Evolutionary conservation across 2,329 filamentous ascomycete genomes (phyloP), one percentile per base, ranked within the genome.

Genomic region (Chrysoporthe austroafricana): DNA sequence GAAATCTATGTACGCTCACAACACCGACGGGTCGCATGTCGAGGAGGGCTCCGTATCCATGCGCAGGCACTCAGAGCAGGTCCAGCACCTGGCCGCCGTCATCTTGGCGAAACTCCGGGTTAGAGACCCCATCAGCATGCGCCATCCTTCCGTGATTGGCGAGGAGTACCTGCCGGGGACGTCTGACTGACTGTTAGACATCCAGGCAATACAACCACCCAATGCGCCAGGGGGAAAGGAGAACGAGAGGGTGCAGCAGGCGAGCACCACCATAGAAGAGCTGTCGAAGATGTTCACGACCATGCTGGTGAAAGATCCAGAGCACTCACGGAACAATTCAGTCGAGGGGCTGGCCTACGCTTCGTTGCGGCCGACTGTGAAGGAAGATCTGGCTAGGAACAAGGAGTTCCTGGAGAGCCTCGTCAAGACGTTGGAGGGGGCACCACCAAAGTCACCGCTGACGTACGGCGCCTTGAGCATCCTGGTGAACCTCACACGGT

Each of bases 341-440:
- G 88, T 98, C 65, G 96, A 99, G 79, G 96, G 95, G 6, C 83
- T 99, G 69, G 96, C 95, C 16, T 98, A 97, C 77, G 90, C 94
- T 4, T 97, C 95, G 11, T 85, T 98, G 48, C 93, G 93, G 73
- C 88, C 95, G 6, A 89, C 88, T 68, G 88, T 97, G 67, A 97
- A 97, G 77, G 93, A 98, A 76, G 86, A 89, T 61, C 84, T 98
- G 11, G 88, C 89, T 14, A 84, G 85, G 61, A 91, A 97, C 75
- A 77, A 82, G 4, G 78, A 82, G 8, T 89, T 98, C 60, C 79
- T 98, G 42, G 86, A 88, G 71, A 86, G 84, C 63, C 83, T 98
- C 5, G 85, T 96, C 63, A 83, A 87, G 66, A 85, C 85, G 1
- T 82, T 95, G 63, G 78, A 81, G 34, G 81, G 85, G 16, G 84